Evolutionary conservation across 2,329 filamentous ascomycete genomes (phyloP).

Genomic region (Pseudogymnoascus pannorum): DNA sequence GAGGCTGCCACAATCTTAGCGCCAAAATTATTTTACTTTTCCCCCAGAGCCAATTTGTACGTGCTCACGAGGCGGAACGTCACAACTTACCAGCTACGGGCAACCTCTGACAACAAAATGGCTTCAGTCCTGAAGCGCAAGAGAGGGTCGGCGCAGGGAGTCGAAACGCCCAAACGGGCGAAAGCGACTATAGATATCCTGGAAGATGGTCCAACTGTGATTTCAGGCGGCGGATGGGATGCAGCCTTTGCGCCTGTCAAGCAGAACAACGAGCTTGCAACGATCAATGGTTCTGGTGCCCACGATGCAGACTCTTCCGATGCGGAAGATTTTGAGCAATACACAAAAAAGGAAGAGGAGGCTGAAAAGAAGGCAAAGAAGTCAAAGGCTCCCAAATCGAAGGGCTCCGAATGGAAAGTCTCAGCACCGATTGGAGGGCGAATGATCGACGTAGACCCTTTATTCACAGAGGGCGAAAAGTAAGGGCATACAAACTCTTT

Average conservation of each 20-base stretch:
- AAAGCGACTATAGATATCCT: slow-evolving; percentile 21
- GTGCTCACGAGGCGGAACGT: slow-evolving; percentile 8
- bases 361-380: slow-evolving; percentile 15
- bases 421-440: slow-evolving; percentile 59
- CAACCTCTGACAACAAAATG: slow-evolving; percentile 28
- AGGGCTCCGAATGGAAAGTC: slow-evolving; percentile 43
- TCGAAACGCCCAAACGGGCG: slow-evolving; percentile 24
- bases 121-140: slow-evolving; percentile 31
- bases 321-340: slow-evolving; percentile 20
- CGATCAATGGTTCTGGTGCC: slow-evolving; percentile 19
- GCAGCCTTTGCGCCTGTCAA: slow-evolving; percentile 22
- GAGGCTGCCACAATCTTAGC: slow-evolving; percentile 12
- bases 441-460: slow-evolving; percentile 57
- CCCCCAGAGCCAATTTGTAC: slow-evolving; percentile 4
- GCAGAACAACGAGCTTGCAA: slow-evolving; percentile 17
- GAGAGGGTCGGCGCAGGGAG: slow-evolving; percentile 25
- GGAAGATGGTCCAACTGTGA: slow-evolving; percentile 10
- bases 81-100: slow-evolving; percentile 9
- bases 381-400: slow-evolving; percentile 23
- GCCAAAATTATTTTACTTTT: slow-evolving; percentile 12
- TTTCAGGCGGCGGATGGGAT: slow-evolving; percentile 19
- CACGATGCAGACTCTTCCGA: slow-evolving; percentile 15
- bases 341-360: slow-evolving; percentile 9
- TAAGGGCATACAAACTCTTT: slow-evolving; percentile 27
- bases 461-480: slow-evolving; percentile 55